phyloP scores from a whole-genome alignment of 495 filamentous ascomycete species.

The Talaromyces adpressus region DNA sequence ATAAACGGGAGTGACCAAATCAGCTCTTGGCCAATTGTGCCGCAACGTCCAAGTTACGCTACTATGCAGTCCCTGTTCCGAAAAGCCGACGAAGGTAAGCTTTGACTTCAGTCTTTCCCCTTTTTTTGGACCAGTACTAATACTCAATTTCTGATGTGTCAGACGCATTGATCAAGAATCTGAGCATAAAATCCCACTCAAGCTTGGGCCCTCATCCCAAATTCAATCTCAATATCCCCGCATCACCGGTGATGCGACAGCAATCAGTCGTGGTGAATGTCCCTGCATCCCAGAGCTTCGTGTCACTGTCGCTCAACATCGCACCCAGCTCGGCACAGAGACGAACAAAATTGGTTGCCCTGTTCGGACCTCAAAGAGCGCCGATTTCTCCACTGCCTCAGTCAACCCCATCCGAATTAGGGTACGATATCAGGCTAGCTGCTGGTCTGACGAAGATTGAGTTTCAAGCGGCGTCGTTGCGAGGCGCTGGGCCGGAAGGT shows the following conservation, averaged over 20 bases:
- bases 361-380: conserved; percentile 39
- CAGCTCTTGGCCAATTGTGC: conserved; percentile 1
- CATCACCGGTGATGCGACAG: conserved; percentile 53
- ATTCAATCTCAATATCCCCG: conserved; percentile 51
- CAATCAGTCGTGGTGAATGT: conserved; percentile 63
- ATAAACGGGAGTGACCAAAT: not conserved
- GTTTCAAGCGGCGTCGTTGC: conserved; percentile 55
- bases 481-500: conserved; percentile 48
- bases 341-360: conserved; percentile 58
- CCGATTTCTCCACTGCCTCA: conserved; percentile 35
- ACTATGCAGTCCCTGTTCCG: conserved; percentile 30
- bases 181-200: conserved; percentile 60
- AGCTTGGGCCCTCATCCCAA: conserved; percentile 45
- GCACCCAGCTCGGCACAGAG: conserved; percentile 48
- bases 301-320: conserved; percentile 59
- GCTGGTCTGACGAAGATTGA: conserved; percentile 61
- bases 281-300: conserved; percentile 51
- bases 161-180: conserved; percentile 58
- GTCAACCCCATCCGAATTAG: conserved; percentile 34
- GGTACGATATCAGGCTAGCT: conserved; percentile 55
- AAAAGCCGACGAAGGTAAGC: conserved; percentile 49
- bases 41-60: conserved; percentile 14
- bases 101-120: not conserved
- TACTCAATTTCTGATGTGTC: conserved; percentile 25
- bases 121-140: conserved; percentile 1